Percentiles rank a stretch among this genome's conserved stretches.
These are phyloP conservation scores for Luffa acutangula DNA, from an alignment of 306 rosid species.

Conservation along the genomic window DNA sequence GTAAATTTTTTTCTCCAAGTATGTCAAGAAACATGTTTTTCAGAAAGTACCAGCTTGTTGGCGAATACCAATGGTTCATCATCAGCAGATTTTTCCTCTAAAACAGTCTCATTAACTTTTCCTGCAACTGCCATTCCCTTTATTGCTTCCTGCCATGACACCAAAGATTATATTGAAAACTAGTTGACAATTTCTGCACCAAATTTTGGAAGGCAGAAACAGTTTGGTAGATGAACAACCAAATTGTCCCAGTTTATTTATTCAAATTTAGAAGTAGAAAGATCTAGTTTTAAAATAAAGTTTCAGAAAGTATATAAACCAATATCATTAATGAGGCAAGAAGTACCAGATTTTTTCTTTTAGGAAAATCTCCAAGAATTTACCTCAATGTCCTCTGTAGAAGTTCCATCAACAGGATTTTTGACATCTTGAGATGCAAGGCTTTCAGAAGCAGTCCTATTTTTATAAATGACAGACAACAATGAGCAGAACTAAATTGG, in stretches of 20 bases:
- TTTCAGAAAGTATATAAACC: not conserved
- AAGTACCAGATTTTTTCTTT: not conserved
- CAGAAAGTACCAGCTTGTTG: slow-evolving; percentile 66
- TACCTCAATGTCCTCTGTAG: slow-evolving; percentile 74
- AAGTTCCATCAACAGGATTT: slow-evolving; percentile 38
- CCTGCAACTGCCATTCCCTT: slow-evolving; percentile 63
- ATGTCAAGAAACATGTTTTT: slow-evolving; percentile 7
- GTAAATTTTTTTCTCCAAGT: not conserved
- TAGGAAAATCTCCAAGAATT: not conserved
- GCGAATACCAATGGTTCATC: slow-evolving; percentile 73
- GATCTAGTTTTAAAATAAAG: not conserved
- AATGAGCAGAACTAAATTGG: slow-evolving; percentile 14
- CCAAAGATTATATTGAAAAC: slow-evolving; percentile 11
- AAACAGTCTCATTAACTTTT: slow-evolving; percentile 44
- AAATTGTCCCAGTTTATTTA: not conserved
- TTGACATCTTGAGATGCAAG: slow-evolving; percentile 48
- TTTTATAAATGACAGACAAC: slow-evolving; percentile 12
- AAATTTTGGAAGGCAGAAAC: not conserved
- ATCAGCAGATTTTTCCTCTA: slow-evolving; percentile 66
- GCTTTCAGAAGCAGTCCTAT: slow-evolving; percentile 37
- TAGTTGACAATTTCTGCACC: not conserved
- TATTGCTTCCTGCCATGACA: slow-evolving; percentile 57
- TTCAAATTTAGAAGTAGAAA: not conserved
- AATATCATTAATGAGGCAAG: not conserved
- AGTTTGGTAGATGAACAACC: not conserved